phyloP scores from a whole-genome alignment of 441 rosid species.

The Syzygium syzygioides region DNA sequence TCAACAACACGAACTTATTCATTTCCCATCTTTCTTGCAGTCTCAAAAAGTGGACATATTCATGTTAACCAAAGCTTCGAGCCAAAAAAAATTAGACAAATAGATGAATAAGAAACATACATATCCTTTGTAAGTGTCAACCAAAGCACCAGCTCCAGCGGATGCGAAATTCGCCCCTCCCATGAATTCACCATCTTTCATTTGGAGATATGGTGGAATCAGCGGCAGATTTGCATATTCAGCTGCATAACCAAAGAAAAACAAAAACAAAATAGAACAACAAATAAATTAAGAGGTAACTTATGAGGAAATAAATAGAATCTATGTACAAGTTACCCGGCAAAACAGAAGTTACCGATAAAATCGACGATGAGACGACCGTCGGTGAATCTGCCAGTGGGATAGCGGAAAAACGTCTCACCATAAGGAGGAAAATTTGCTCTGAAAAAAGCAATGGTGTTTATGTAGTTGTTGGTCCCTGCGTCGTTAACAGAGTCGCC shows the following conservation, averaged over 20 bases:
- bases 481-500: background rate
- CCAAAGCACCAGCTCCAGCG: background rate
- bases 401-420: background rate
- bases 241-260: too few relatives aligned
- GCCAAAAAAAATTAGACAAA: background rate
- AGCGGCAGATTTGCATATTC: too few relatives aligned
- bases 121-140: background rate
- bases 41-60: background rate
- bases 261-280: too few relatives aligned
- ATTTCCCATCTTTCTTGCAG: slow-evolving; percentile 1
- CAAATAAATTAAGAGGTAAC: too few relatives aligned
- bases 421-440: background rate
- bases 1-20: background rate
- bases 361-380: background rate
- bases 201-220: background rate
- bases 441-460: background rate
- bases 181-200: background rate
- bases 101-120: background rate
- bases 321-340: background rate
- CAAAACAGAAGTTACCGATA: background rate
- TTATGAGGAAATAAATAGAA: too few relatives aligned
- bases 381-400: background rate
- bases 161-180: slow-evolving; percentile 2
- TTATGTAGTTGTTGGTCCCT: background rate
- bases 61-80: background rate